Conservation (phyloP, 371 early-diverging fungal genomes). For the Mucor racemosus region DNA sequence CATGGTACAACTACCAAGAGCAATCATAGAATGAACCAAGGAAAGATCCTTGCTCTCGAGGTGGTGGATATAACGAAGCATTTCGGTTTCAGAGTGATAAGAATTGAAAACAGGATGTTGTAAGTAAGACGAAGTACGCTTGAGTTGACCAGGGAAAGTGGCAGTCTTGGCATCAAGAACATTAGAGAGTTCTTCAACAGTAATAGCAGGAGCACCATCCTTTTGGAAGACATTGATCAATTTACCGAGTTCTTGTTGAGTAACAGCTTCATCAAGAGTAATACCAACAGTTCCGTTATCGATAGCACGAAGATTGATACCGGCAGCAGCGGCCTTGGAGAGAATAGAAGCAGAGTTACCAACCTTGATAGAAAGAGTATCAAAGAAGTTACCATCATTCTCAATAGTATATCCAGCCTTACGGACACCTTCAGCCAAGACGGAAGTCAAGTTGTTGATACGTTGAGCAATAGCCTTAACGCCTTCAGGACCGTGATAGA, state of each 20-base stretch:
- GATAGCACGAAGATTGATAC: conserved; percentile 88
- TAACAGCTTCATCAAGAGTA: conserved; percentile 91
- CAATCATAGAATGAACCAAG: conserved; percentile 96
- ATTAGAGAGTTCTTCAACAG: conserved; percentile 49
- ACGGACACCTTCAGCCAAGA: conserved; percentile 79
- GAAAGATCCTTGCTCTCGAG: conserved; percentile 96
- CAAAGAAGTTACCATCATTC: conserved; percentile 86
- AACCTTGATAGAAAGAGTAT: conserved; percentile 87
- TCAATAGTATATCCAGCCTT: conserved; percentile 75
- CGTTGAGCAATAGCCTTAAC: conserved; percentile 88
- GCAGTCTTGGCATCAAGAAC: conserved; percentile 43
- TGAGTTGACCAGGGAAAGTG: conserved; percentile 68
- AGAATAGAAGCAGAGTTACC: conserved; percentile 66
- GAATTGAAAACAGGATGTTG: conserved; percentile 92
- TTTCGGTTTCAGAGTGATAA: conserved; percentile 98
- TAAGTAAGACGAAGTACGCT: conserved; percentile 78
- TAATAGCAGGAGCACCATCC: conserved; percentile 55
- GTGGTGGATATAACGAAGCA: conserved; percentile 93
- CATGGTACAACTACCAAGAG: conserved; percentile 98
- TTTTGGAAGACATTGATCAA: conserved; percentile 75
- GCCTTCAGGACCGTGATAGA: conserved; percentile 97
- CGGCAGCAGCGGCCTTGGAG: conserved; percentile 71
- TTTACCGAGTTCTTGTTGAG: conserved; percentile 76
- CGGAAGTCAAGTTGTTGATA: conserved; percentile 85
- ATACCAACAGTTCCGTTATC: conserved; percentile 78